Evolutionary conservation across 495 filamentous ascomycete genomes (phyloP), one percentile per base, ranked within the genome.

Genomic region (Hypoxylon subgilvum): DNA sequence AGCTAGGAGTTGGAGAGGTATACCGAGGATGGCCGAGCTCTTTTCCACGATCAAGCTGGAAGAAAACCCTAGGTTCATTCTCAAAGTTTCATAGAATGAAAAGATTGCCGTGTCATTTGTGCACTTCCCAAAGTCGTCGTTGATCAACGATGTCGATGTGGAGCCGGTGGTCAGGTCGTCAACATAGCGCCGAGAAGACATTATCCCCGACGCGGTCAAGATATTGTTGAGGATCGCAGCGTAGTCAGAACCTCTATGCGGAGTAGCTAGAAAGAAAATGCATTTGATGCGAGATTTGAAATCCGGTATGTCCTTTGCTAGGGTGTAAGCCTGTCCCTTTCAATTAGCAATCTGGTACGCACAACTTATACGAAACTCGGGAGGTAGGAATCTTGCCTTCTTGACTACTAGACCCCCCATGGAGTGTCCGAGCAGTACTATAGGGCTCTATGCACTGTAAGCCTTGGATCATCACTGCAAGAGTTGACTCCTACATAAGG

Each of bases 341-440:
- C 5, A 30, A 10, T 30, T 30, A 30, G 27, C 10, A 30, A 14
- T 32, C n/a, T n/a, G n/a, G n/a, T n/a, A n/a, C n/a, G n/a, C n/a
- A n/a, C n/a, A n/a, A n/a, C n/a, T n/a, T n/a, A n/a, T n/a, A n/a
- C n/a, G n/a, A n/a, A n/a, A n/a, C n/a, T n/a, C n/a, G n/a, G n/a
- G n/a, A n/a, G n/a, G n/a, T n/a, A n/a, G n/a, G n/a, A n/a, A n/a
- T n/a, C n/a, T n/a, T 31, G 27, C 66, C 55, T 76, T 77, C 48
- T 82, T 82, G 8, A 76, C 71, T 6, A 82, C 76, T 2, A 80
- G 51, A 0, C 75, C 76, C 14, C 77, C 77, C 76, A 77, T 77
- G 36, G 57, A 68, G 57, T 78, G 77, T 6, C 67, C 75, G 10
- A 77, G 54, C 3, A 78, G 23, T n/a, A 76, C 53, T 10, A 78